phyloP scores from a whole-genome alignment of 176 grass and related monocot species.

The Musa acuminata region DNA sequence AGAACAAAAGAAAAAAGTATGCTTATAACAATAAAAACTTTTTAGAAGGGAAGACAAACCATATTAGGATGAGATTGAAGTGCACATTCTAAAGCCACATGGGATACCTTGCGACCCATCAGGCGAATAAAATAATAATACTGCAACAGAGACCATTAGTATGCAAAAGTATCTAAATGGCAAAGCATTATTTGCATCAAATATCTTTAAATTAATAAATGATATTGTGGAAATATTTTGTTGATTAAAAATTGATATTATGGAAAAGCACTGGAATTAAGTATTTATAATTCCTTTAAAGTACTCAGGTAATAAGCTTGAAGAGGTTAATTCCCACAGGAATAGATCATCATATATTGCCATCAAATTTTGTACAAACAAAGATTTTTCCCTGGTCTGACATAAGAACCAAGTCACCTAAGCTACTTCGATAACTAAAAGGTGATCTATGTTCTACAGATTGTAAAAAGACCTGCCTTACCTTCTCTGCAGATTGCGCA shows the following conservation, averaged over 20 bases:
- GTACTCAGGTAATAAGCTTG: not conserved
- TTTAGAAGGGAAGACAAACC: slow-evolving; percentile 26
- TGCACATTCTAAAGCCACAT: slow-evolving; percentile 65
- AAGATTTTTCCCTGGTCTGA: not conserved
- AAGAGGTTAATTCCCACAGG: not conserved
- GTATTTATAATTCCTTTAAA: not conserved
- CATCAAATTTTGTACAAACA: not conserved
- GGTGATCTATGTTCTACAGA: not conserved
- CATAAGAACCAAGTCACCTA: not conserved
- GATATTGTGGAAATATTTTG: not conserved
- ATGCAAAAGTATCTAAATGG: not conserved
- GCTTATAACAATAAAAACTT: not conserved
- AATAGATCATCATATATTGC: not conserved
- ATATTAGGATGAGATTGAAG: slow-evolving; percentile 80
- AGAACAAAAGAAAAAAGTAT: not conserved
- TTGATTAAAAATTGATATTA: not conserved
- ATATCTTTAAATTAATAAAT: slow-evolving; percentile 5
- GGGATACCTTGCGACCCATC: slow-evolving; percentile 65
- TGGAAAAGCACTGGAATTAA: not conserved
- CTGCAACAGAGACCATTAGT: slow-evolving; percentile 19
- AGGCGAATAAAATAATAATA: slow-evolving; percentile 73
- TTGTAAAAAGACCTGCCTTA: slow-evolving; percentile 8
- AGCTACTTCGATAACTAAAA: not conserved
- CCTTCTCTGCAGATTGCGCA: slow-evolving; percentile 71
- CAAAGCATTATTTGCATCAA: not conserved